Evolutionary conservation across 805 yeast species (phyloP).

Genomic region (Spathaspora gorwiae): DNA sequence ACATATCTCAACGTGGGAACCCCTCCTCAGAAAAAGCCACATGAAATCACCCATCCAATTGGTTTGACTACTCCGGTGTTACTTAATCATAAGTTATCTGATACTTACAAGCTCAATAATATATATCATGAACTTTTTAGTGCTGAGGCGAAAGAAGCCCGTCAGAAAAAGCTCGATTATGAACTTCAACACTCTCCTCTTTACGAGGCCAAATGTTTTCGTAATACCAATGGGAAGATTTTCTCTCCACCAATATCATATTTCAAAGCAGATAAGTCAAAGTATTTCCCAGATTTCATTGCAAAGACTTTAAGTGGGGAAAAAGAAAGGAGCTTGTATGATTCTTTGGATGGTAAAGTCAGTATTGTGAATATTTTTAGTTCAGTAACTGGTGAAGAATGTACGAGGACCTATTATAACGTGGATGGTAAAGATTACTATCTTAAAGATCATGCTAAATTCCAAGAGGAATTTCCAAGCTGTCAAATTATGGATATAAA

Average conservation of each 20-base stretch:
- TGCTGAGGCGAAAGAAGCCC: constrained; percentile 30
- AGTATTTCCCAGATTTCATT: constrained; percentile 76
- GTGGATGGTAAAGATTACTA: constrained; percentile 39
- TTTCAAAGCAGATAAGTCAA: constrained; percentile 66
- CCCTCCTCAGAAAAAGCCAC: constrained; percentile 32
- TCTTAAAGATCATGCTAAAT: constrained; percentile 30
- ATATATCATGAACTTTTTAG: constrained; percentile 25
- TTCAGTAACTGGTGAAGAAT: constrained; percentile 65
- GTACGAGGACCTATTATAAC: constrained; percentile 58
- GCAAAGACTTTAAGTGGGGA: constrained; percentile 47
- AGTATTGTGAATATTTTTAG: constrained; percentile 65
- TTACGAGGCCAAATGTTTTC: constrained; percentile 43
- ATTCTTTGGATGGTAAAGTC: constrained; percentile 44
- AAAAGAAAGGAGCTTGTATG: constrained; percentile 31
- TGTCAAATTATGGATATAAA: constrained; percentile 74
- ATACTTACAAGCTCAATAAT: constrained; percentile 12
- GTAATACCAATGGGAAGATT: constrained; percentile 78
- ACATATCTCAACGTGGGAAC: constrained; percentile 35
- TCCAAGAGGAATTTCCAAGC: constrained; percentile 41
- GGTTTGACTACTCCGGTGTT: constrained; percentile 31
- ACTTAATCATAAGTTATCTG: constrained; percentile 18
- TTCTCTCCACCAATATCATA: constrained; percentile 78
- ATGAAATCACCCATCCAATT: constrained; percentile 31
- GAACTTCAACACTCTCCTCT: constrained; percentile 42
- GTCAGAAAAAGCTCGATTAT: constrained; percentile 37